Conservation (phyloP, 1,139 yeast species). For the Suhomyces ambrosiae region DNA sequence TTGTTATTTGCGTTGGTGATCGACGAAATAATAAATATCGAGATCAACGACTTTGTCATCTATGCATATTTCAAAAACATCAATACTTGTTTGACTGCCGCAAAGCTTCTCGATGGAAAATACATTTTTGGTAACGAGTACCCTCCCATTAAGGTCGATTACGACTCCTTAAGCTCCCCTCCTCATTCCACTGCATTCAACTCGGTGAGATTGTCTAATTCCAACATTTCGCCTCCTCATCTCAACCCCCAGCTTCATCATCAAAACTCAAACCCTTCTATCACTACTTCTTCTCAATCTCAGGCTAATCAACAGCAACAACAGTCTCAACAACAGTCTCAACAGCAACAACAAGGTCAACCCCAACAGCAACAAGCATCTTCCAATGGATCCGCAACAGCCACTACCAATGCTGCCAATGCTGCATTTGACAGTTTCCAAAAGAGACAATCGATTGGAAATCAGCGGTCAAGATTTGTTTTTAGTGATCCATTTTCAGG, state of each 20-base stretch:
- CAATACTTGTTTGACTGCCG: conserved; percentile 69
- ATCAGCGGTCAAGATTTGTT: conserved; percentile 66
- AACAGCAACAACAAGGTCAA: conserved; percentile 13
- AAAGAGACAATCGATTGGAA: conserved; percentile 57
- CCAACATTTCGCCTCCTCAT: conserved; percentile 35
- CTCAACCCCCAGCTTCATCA: conserved; percentile 22
- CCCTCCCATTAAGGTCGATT: conserved; percentile 57
- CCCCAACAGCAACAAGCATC: conserved; percentile 16
- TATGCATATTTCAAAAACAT: conserved; percentile 67
- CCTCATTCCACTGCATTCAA: conserved; percentile 26
- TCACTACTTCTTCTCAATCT: conserved; percentile 3
- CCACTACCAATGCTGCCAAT: conserved; percentile 8
- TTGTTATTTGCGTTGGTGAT: conserved; percentile 78
- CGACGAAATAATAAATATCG: conserved; percentile 65
- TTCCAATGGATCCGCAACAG: conserved; percentile 5
- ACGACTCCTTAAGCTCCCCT: conserved; percentile 26
- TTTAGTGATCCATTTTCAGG: conserved; percentile 65
- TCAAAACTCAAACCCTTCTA: conserved; percentile 9
- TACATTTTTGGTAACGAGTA: conserved; percentile 63
- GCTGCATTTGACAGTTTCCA: conserved; percentile 27
- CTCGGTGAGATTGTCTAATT: conserved; percentile 31
- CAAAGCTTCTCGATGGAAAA: conserved; percentile 66
- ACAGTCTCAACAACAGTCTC: conserved; percentile 4
- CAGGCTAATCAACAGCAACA: conserved; percentile 9
- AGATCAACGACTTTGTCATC: conserved; percentile 53